Conservation (phyloP, 1,284 basidiomycete genomes). For the Cutaneotrichosporon spelunceum region DNA sequence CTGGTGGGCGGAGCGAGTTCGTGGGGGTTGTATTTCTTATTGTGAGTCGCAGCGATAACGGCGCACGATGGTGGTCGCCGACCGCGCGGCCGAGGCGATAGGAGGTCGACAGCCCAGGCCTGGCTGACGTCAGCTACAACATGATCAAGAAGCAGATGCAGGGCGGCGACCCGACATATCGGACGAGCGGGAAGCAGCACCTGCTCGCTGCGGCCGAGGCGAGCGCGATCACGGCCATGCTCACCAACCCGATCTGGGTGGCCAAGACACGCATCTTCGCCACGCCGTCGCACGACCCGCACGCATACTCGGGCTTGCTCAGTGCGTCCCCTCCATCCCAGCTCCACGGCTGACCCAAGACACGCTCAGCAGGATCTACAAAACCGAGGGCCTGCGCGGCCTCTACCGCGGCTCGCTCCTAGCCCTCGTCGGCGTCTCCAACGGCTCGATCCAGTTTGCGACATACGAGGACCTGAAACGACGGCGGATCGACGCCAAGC, state of each 20-base stretch:
- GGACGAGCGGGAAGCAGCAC: conserved; percentile 72
- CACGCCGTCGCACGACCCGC: conserved; percentile 62
- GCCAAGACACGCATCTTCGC: conserved; percentile 98
- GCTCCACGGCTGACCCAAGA: conserved; percentile 7
- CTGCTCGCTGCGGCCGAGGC: conserved; percentile 90
- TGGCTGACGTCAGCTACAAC: conserved; percentile 70
- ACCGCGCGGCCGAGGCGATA: no score
- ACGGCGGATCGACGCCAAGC: conserved; percentile 76
- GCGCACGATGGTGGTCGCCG: neutral
- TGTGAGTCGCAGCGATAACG: conserved; percentile 60
- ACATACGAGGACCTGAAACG: conserved; percentile 93
- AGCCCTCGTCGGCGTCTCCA: conserved; percentile 88
- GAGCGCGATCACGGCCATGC: conserved; percentile 85
- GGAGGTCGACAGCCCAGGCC: neutral
- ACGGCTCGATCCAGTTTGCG: conserved; percentile 95
- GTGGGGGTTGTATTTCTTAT: conserved; percentile 97
- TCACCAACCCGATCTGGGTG: conserved; percentile 99
- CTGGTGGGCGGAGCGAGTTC: conserved; percentile 94
- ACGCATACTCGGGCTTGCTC: conserved; percentile 73
- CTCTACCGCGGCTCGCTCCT: conserved; percentile 84
- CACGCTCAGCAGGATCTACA: conserved; percentile 55
- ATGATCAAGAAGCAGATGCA: conserved; percentile 75
- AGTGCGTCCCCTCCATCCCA: conserved; percentile 57
- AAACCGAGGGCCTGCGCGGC: conserved; percentile 72
- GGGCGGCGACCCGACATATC: conserved; percentile 45